Conservation (phyloP, 768 basidiomycete species). For the Rhodotorula toruloides region DNA sequence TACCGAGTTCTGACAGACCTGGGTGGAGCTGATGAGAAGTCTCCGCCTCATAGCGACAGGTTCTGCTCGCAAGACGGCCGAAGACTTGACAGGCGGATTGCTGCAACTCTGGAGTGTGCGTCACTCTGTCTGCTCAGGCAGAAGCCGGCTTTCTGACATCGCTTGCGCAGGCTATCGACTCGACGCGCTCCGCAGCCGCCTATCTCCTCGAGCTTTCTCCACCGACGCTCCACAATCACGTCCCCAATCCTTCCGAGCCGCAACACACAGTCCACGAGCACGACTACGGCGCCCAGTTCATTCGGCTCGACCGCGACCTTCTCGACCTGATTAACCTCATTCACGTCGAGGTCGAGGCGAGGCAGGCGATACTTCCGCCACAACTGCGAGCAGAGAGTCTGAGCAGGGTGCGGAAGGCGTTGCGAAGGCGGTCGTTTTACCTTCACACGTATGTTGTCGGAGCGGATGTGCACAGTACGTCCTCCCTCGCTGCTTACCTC, state of each 20-base stretch:
- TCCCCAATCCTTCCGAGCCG: neutral
- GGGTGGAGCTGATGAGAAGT: neutral
- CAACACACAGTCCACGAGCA: constrained; percentile 1
- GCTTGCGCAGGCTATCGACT: constrained; percentile 2
- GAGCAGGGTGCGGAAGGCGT: constrained; percentile 7
- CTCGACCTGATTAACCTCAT: constrained; percentile 9
- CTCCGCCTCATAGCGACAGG: no score
- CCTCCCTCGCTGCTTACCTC: neutral
- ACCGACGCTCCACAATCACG: neutral
- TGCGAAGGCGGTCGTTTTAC: constrained; percentile 2
- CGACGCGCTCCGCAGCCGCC: constrained; percentile 3
- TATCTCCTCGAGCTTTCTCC: neutral
- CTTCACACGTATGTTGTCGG: neutral
- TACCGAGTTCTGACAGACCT: neutral
- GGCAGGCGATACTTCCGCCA: neutral
- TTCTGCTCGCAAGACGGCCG: neutral
- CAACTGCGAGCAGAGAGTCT: neutral
- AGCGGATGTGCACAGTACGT: constrained; percentile 1
- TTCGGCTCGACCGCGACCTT: constrained; percentile 17
- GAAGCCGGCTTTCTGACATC: neutral
- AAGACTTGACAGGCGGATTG: neutral
- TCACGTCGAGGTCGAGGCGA: neutral
- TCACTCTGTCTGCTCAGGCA: neutral
- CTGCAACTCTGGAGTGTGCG: neutral
- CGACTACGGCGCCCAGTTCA: constrained; percentile 15